Evolutionary conservation across 768 basidiomycete species (phyloP), one percentile per base, ranked within the genome.

Genomic region (Pleurotus sapidus): DNA sequence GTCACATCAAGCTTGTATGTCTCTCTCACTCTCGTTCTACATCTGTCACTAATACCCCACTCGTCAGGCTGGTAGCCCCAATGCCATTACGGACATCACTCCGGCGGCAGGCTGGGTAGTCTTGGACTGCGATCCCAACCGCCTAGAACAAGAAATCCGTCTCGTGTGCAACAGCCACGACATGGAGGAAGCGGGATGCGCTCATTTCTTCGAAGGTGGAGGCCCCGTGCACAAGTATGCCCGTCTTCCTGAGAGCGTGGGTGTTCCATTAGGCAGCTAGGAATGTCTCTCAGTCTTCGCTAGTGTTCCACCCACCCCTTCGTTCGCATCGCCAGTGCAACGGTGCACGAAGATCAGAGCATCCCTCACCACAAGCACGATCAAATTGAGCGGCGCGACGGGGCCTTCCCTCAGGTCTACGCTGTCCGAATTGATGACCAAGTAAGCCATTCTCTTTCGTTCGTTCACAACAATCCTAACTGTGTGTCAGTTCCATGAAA

Each of bases 171-270:
- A 6, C 25, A 49, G 17, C 49, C 51, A 54, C 39, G 51, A 54
- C 18, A 42, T 42, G 23, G 51, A 54, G 25, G 65, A 67, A 11
- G 57, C 64, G 20, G 65, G 67, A 9, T 82, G 80, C 63, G 65
- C 66, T 20, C 78, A 78, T 55, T 66, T 82, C 15, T 77, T 71
- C 58, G 58, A 62, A 43, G 65, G 68, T 25, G 65, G 62, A 37
- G 74, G 75, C 15, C 72, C 79, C 0, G 76, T 71, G n/a, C 76
- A 75, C 58, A 83, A 79, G 59, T 66, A 84, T 23, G 81, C 83
- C 27, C 74, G 82, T 15, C 64, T 85, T 7, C 83, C 84, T 4
- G 75, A 84, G 61, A 70, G 69, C 49, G 83, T 84, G 55, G 50
- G 76, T 70, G 15, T 46, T 1, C 30, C 30, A 30, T 30, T 9